Conservation (phyloP, 2,329 filamentous ascomycete genomes). For the Didymella keratinophila region DNA sequence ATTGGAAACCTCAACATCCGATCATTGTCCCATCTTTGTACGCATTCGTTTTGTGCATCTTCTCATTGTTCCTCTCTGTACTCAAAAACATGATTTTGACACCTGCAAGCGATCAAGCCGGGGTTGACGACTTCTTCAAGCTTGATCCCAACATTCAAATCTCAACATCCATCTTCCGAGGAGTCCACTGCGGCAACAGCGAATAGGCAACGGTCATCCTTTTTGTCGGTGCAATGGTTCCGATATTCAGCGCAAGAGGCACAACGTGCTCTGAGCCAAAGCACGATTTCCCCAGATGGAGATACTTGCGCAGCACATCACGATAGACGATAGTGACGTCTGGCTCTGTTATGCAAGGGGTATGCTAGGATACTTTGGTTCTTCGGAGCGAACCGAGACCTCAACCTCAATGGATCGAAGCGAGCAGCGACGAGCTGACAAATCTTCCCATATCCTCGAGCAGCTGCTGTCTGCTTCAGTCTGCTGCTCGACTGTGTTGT, state of each 20-base stretch:
- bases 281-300: neutral
- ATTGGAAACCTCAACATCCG: neutral
- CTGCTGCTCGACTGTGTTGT: neutral
- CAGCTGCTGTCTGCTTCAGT: neutral
- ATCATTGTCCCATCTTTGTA: neutral
- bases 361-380: neutral
- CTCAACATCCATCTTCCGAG: neutral
- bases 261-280: neutral
- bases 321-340: neutral
- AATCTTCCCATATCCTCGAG: neutral
- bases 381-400: constrained; percentile 1
- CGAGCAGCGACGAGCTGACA: neutral
- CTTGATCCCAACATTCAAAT: neutral
- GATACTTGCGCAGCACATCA: neutral
- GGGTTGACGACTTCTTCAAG: neutral
- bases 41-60: neutral
- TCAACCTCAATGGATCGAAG: neutral
- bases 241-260: neutral
- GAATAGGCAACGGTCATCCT: constrained; percentile 5
- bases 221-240: constrained; percentile 4
- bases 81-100: neutral
- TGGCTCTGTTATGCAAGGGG: constrained; percentile 3
- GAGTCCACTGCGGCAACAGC: neutral
- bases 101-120: neutral
- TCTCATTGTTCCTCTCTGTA: neutral